phyloP scores from a whole-genome alignment of 106 monocot genomes.

The Posidonia australis region DNA sequence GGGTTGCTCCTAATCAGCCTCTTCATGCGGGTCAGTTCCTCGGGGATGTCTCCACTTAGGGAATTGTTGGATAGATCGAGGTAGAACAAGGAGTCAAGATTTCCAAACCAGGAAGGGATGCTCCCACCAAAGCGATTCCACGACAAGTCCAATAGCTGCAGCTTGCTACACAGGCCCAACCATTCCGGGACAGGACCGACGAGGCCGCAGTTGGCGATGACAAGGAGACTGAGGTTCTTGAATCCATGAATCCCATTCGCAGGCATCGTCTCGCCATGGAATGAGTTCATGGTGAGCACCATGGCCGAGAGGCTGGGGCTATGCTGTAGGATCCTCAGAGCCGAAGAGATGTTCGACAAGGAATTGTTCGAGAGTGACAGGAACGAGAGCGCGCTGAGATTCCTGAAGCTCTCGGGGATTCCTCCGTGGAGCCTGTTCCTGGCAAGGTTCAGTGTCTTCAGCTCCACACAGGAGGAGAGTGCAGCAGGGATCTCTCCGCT shows the following conservation, averaged over 20 bases:
- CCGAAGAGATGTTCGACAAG: slow-evolving; percentile 44
- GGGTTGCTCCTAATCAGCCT: slow-evolving; percentile 23
- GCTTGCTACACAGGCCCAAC: slow-evolving; percentile 33
- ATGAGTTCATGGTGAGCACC: slow-evolving; percentile 51
- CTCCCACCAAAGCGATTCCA: slow-evolving; percentile 60
- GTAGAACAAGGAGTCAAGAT: slow-evolving; percentile 67
- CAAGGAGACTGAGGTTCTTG: slow-evolving; percentile 36
- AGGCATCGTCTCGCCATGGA: slow-evolving; percentile 49
- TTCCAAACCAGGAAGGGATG: slow-evolving; percentile 53
- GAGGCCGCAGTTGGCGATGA: slow-evolving; percentile 50
- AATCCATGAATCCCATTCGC: slow-evolving; percentile 49
- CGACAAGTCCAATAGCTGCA: slow-evolving; percentile 65
- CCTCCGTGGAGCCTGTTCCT: slow-evolving; percentile 49
- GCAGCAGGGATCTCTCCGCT: slow-evolving; percentile 40
- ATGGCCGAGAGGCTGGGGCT: slow-evolving; percentile 47
- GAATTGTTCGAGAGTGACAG: slow-evolving; percentile 54
- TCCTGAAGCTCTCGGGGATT: slow-evolving; percentile 54
- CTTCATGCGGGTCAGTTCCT: slow-evolving; percentile 39
- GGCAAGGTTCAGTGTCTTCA: slow-evolving; percentile 58
- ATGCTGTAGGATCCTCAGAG: slow-evolving; percentile 44
- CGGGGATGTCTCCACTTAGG: slow-evolving; percentile 49
- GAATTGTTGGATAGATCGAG: slow-evolving; percentile 87
- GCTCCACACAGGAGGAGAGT: slow-evolving; percentile 31
- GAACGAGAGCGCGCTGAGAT: slow-evolving; percentile 30
- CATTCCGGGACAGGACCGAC: slow-evolving; percentile 51